These are phyloP conservation scores for Tylopilus cervinicoccineus DNA, from an alignment of 768 basidiomycete genomes.

Conservation along the genomic window DNA sequence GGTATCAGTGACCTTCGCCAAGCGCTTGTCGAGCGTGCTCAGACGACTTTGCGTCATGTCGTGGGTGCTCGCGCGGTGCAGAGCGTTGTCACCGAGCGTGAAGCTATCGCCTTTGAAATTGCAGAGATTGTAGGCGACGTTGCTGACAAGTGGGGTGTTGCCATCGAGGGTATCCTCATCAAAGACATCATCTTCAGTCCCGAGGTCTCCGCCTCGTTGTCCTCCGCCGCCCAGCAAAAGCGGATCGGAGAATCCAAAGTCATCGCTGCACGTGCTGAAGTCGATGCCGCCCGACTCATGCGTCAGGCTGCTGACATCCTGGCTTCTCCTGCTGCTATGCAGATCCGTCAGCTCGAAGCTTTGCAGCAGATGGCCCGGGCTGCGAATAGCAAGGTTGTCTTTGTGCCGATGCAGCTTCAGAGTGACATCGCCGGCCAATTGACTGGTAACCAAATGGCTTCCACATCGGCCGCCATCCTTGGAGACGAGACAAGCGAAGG, in stretches of 20 bases:
- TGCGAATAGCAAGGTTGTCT: conserved; percentile 86
- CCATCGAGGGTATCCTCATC: conserved; percentile 94
- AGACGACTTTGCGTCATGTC: conserved; percentile 96
- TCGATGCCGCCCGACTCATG: conserved; percentile 93
- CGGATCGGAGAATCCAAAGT: conserved; percentile 95
- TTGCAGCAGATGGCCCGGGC: conserved; percentile 93
- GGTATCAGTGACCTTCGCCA: conserved; percentile 88
- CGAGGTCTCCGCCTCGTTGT: conserved; percentile 87
- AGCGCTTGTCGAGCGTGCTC: conserved; percentile 79
- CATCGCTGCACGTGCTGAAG: conserved; percentile 93
- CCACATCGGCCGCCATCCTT: conserved; percentile 19
- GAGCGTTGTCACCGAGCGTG: conserved; percentile 93
- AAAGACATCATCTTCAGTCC: conserved; percentile 92
- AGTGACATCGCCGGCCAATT: conserved; percentile 61
- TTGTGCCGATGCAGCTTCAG: conserved; percentile 90
- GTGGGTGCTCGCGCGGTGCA: conserved; percentile 95
- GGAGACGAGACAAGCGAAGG: conserved; percentile 24
- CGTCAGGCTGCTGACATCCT: conserved; percentile 94
- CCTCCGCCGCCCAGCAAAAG: conserved; percentile 95
- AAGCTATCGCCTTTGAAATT: conserved; percentile 94
- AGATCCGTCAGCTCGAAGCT: conserved; percentile 95
- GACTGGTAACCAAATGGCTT: conserved; percentile 17
- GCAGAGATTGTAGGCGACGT: conserved; percentile 93
- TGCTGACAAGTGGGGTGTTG: conserved; percentile 95
- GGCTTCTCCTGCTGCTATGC: conserved; percentile 95